Conservation (phyloP, 1,284 basidiomycete genomes). For the Dichomitus squalens region DNA sequence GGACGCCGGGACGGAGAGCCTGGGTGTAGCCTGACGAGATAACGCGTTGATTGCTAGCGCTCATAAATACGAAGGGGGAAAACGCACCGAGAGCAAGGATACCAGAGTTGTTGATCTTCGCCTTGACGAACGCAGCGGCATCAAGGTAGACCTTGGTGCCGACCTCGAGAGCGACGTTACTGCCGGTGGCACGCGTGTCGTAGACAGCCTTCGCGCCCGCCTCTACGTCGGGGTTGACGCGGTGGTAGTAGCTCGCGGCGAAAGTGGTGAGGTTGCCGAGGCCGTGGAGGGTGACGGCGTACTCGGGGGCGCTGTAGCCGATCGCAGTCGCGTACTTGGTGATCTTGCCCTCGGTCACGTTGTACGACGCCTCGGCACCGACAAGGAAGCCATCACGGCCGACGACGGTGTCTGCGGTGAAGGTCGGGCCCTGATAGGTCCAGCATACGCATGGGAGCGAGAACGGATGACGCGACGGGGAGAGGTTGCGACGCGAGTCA, state of each 20-base stretch:
- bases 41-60: background rate
- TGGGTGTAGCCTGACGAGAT: constrained; percentile 80
- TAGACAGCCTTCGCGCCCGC: constrained; percentile 98
- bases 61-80: constrained; percentile 2
- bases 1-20: constrained; percentile 92
- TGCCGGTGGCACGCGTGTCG: constrained; percentile 84
- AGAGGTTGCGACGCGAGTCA: constrained; percentile 10
- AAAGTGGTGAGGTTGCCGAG: constrained; percentile 95
- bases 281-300: constrained; percentile 94
- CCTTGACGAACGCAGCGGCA: constrained; percentile 91
- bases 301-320: constrained; percentile 96
- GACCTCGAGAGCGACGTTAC: constrained; percentile 88
- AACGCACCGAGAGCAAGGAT: constrained; percentile 78
- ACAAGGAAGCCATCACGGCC: constrained; percentile 98
- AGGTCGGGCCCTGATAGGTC: constrained; percentile 80
- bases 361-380: constrained; percentile 96
- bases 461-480: background rate
- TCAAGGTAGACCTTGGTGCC: constrained; percentile 96
- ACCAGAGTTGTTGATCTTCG: constrained; percentile 98
- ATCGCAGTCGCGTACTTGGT: constrained; percentile 91
- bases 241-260: constrained; percentile 98
- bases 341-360: constrained; percentile 92
- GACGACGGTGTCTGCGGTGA: constrained; percentile 94
- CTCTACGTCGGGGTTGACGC: constrained; percentile 92
- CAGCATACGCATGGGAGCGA: background rate